Base-by-base conservation (phyloP, 805 yeast species). In the Barnettozyma salicaria region DNA sequence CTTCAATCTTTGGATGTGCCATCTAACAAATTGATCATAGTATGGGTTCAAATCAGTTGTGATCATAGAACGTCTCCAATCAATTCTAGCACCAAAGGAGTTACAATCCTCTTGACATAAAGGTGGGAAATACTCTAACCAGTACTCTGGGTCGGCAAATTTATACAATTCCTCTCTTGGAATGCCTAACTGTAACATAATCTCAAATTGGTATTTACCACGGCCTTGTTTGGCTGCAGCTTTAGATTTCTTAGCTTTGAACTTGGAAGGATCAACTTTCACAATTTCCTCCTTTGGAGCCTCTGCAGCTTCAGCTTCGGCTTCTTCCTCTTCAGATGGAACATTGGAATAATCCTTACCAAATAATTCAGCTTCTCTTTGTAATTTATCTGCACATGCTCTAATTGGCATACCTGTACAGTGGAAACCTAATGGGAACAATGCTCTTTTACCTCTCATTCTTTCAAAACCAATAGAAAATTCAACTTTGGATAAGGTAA, bases 351-450 rank as follows among this genome's bases (percentile, higher is more conserved):
- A 92, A 54, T 86, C 88, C 13, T 64, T 68, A 36, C 98, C 98
- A 58, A 92, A 92, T 60, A 75, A 61, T 65, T 92, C 97, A 41
- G 89, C 70, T 69, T 92, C 98, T 61, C 98, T 79, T 57, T 76
- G 77, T 57, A 92, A 73, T 65, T 92, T 90, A 65, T 90, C 98
- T 34, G 98, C 97, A 55, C 96, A 75, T 20, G 97, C 90, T 59
- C 78, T 72, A 60, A 92, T 92, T 37, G 98, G 97, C 96, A 92
- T 83, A 72, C 98, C 98, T 24, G 98, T 92, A 74, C 98, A 92
- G 65, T 92, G 98, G 81, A 90, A 92, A 34, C 98, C 98, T 40
- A 92, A 72, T 35, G 98, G 97, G 67, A 86, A 92, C 43, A 89
- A 68, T 25, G 96, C 96, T 52, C 83, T 75, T 64, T 82, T 86